These are phyloP conservation scores for Aspergillus homomorphus DNA, from an alignment of 495 filamentous ascomycete species.

Conservation along the genomic window DNA sequence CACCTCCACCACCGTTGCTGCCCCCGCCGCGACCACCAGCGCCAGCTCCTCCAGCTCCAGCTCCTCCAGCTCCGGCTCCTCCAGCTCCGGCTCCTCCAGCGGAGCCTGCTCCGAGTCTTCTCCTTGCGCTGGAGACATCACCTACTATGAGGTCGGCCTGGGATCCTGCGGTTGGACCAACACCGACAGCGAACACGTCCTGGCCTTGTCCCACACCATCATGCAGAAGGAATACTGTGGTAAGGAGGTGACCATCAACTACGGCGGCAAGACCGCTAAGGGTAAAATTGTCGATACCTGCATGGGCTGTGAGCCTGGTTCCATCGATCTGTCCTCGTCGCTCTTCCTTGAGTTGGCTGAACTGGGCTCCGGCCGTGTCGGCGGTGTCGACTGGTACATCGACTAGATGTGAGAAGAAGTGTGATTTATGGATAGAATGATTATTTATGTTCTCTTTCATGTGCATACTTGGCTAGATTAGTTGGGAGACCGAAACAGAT, in stretches of 20 bases:
- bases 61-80: slow-evolving; percentile 16
- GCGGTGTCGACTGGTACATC: slow-evolving; percentile 37
- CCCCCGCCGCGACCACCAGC: slow-evolving; percentile 12
- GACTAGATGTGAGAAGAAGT: slow-evolving; percentile 24
- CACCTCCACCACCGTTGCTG: slow-evolving; percentile 5
- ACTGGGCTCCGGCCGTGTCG: slow-evolving; percentile 29
- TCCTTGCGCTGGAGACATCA: slow-evolving; percentile 41
- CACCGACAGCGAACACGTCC: slow-evolving; percentile 41
- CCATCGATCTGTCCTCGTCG: slow-evolving; percentile 46
- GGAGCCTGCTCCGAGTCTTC: slow-evolving; percentile 35
- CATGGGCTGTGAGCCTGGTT: slow-evolving; percentile 55
- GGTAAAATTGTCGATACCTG: slow-evolving; percentile 72
- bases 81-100: slow-evolving; percentile 17
- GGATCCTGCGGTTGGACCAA: slow-evolving; percentile 47
- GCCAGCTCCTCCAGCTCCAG: slow-evolving; percentile 10
- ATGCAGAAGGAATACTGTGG: slow-evolving; percentile 65
- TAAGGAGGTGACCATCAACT: slow-evolving; percentile 59
- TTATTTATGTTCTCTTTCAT: slow-evolving; percentile 4
- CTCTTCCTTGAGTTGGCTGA: slow-evolving; percentile 39
- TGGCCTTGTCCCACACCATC: slow-evolving; percentile 47
- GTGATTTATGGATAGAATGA: slow-evolving; percentile 3
- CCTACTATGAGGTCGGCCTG: slow-evolving; percentile 48
- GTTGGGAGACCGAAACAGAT: background rate
- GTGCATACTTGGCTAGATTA: slow-evolving; percentile 1
- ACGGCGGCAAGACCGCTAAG: slow-evolving; percentile 51